Percentiles rank a stretch among this genome's conserved stretches.
phyloP scores from a whole-genome alignment of 2,329 filamentous ascomycete species.

The Ascocoryne sarcoides region DNA sequence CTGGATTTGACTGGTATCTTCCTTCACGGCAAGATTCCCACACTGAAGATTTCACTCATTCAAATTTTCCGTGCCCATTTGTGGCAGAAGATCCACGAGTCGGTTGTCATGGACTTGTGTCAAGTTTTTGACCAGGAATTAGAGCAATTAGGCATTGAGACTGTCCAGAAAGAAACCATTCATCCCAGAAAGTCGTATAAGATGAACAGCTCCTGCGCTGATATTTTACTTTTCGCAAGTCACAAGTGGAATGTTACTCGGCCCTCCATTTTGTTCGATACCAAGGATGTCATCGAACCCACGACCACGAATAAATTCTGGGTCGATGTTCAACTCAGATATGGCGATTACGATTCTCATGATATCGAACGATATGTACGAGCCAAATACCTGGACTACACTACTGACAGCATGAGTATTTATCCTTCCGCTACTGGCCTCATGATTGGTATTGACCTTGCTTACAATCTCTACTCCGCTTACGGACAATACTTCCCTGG shows the following conservation, averaged over 20 bases:
- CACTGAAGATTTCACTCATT: constrained; percentile 93
- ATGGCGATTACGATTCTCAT: constrained; percentile 97
- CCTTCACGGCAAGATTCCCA: constrained; percentile 97
- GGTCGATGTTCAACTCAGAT: constrained; percentile 92
- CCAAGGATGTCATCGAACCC: constrained; percentile 87
- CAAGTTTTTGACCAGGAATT: constrained; percentile 98
- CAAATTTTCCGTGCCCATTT: constrained; percentile 99
- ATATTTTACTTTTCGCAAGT: constrained; percentile 91
- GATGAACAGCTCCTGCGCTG: constrained; percentile 99
- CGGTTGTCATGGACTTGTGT: constrained; percentile 96
- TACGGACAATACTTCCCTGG: constrained; percentile 99
- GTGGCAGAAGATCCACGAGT: constrained; percentile 99
- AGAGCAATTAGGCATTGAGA: constrained; percentile 91
- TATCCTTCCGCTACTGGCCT: constrained; percentile 94
- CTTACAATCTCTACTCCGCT: constrained; percentile 96
- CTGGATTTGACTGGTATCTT: constrained; percentile 97
- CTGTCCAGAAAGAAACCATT: constrained; percentile 97
- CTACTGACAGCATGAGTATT: constrained; percentile 96
- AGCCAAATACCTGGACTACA: constrained; percentile 98
- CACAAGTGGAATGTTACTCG: constrained; percentile 98
- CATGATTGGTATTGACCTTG: constrained; percentile 96
- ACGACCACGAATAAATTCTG: constrained; percentile 99
- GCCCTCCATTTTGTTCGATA: constrained; percentile 89
- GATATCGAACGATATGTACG: constrained; percentile 97
- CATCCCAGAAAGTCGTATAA: constrained; percentile 99